These are phyloP conservation scores for Rhododendron kiyosumense DNA, from an alignment of 148 eudicot species.

Conservation along the genomic window DNA sequence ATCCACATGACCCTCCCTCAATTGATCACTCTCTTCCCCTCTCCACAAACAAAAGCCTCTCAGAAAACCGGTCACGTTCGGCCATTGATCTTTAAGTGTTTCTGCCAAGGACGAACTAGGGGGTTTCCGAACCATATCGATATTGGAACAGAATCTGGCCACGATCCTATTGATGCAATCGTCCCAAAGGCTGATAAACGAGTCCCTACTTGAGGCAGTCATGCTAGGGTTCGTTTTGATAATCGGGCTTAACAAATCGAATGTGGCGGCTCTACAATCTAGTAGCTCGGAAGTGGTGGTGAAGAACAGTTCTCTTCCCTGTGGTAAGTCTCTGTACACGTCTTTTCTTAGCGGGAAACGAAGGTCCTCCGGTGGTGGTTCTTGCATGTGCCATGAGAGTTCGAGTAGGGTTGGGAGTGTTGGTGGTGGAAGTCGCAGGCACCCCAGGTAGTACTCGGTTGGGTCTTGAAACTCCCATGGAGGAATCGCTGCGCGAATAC, in stretches of 20 bases:
- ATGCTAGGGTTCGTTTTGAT: constrained; percentile 44
- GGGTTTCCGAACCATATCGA: constrained; percentile 50
- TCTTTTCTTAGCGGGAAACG: constrained; percentile 62
- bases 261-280: constrained; percentile 52
- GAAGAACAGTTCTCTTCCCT: constrained; percentile 66
- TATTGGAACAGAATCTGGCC: constrained; percentile 57
- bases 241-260: constrained; percentile 57
- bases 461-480: constrained; percentile 73
- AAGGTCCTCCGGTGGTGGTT: constrained; percentile 66
- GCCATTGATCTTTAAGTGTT: constrained; percentile 57
- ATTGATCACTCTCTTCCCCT: constrained; percentile 66
- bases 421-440: constrained; percentile 42
- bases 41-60: constrained; percentile 68
- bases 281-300: constrained; percentile 40
- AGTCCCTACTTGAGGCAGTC: constrained; percentile 44
- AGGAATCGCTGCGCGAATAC: constrained; percentile 24
- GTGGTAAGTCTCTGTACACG: constrained; percentile 63
- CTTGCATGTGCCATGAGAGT: constrained; percentile 76
- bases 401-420: constrained; percentile 60
- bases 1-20: constrained; percentile 41
- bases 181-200: constrained; percentile 77
- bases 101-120: constrained; percentile 2
- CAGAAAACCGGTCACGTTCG: constrained; percentile 56
- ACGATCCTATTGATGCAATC: constrained; percentile 69
- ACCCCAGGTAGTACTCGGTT: constrained; percentile 60